Conservation (phyloP, 2,329 filamentous ascomycete genomes). For the Onygena corvina region DNA sequence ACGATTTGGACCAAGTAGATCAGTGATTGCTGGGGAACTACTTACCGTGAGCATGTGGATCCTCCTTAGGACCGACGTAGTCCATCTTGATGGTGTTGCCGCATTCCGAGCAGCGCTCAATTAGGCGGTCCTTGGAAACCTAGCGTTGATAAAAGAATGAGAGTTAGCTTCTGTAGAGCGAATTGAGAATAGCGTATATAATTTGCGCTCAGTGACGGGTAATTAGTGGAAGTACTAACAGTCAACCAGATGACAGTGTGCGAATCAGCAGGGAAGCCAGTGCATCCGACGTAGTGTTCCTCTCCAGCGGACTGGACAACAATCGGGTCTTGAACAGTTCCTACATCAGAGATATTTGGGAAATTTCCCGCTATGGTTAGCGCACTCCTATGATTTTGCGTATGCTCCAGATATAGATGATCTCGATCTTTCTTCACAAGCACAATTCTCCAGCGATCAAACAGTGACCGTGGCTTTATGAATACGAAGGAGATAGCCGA, state of each 20-base stretch:
- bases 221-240: constrained; percentile 41
- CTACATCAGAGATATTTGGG: constrained; percentile 34
- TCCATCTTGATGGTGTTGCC: constrained; percentile 97
- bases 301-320: constrained; percentile 81
- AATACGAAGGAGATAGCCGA: neutral
- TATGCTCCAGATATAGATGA: neutral
- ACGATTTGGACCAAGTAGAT: neutral
- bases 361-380: neutral
- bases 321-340: constrained; percentile 83
- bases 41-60: constrained; percentile 43
- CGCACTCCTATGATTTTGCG: neutral
- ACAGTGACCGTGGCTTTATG: neutral
- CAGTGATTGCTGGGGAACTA: constrained; percentile 12
- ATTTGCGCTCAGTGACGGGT: neutral
- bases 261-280: constrained; percentile 82
- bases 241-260: constrained; percentile 85
- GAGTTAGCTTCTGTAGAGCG: constrained; percentile 1
- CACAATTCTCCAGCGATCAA: neutral
- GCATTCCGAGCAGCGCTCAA: constrained; percentile 94
- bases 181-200: neutral
- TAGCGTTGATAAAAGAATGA: constrained; percentile 26
- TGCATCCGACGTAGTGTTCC: constrained; percentile 96
- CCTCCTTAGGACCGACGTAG: constrained; percentile 74
- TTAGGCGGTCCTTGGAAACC: constrained; percentile 77
- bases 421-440: neutral